Base-by-base conservation (phyloP, 2,329 filamentous ascomycete genomes). In the Boeremia exigua region DNA sequence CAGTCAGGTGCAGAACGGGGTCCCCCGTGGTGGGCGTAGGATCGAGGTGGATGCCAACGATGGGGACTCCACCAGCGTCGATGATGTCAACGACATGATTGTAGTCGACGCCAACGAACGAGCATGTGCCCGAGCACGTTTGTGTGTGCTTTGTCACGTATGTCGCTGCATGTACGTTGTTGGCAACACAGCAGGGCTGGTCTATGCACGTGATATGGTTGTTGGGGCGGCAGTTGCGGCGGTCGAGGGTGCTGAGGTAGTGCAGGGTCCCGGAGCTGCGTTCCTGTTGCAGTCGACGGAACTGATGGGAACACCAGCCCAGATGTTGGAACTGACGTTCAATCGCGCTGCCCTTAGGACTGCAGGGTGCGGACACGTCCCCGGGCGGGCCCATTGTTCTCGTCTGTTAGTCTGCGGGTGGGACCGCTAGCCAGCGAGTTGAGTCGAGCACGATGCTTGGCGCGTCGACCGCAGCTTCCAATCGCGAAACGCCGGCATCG, bases 281-380 rank as follows among this genome's bases (percentile, higher is more conserved):
- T 10, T 17, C 17, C 28, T 25, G 53, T n/a, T 42, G 43, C 8
- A 54, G 25, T 17, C 44, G 29, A 17, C 29, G 43, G 15, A 44
- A 28, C 17, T 54, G 51, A 15, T 54, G 51, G 9, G 37, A 12
- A 36, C 51, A 54, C 51, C 51, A 54, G 23, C 51, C 45, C n/a
- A 37, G n/a, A n/a, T 10, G 32, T 2, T 12, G 19, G 10, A 37
- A 37, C 4, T 29, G 12, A n/a, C 19, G n/a, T 29, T 34, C 32
- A 2, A n/a, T 7, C 6, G 15, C 28, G 11, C 14, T 12, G 6
- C 12, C 23, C 17, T 2, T 12, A 14, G 37, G 3, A 11, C 28
- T 11, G 14, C 23, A 27, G 12, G 23, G 4, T 14, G 37, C 37
- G 37, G 37, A 14, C n/a, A 23, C 37, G 14, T 15, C 37, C 37